phyloP scores from a whole-genome alignment of 257 asterid genomes.

The Misopates orontium region DNA sequence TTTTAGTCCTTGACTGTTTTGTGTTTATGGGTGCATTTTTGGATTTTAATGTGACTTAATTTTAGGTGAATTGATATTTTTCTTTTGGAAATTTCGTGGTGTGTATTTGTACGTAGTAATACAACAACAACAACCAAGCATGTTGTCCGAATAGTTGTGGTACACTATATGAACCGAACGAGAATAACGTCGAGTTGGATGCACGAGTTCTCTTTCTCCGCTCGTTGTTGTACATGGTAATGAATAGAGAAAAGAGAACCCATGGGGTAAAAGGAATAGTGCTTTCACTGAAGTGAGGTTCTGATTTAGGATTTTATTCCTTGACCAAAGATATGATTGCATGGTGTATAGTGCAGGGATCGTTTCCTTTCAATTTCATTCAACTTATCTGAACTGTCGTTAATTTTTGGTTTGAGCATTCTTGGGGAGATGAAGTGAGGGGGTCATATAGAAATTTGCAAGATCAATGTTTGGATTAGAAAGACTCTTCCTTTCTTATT shows the following conservation, averaged over 20 bases:
- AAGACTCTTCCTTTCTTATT: not conserved
- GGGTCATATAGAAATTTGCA: not conserved
- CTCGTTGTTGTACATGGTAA: too few relatives aligned
- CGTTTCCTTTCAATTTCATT: not conserved
- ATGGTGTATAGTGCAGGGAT: not conserved
- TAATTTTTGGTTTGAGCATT: not conserved
- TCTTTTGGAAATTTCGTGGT: not conserved
- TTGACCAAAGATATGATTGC: constrained; percentile 3
- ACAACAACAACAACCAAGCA: too few relatives aligned
- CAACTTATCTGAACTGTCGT: not conserved
- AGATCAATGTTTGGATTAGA: not conserved
- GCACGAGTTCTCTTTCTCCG: too few relatives aligned
- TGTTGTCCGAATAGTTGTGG: too few relatives aligned
- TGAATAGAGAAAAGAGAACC: not conserved
- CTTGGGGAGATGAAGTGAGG: not conserved
- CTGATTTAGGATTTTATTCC: not conserved
- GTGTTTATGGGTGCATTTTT: not conserved
- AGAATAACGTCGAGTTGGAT: too few relatives aligned
- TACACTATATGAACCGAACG: too few relatives aligned
- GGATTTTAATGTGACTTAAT: too few relatives aligned
- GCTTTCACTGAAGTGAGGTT: constrained; percentile 1
- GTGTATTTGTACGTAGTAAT: not conserved
- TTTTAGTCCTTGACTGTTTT: constrained; percentile 1
- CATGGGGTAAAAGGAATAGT: not conserved
- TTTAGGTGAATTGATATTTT: too few relatives aligned